Conservation (phyloP, 2,329 filamentous ascomycete species). For the Diaporthe velutina region DNA sequence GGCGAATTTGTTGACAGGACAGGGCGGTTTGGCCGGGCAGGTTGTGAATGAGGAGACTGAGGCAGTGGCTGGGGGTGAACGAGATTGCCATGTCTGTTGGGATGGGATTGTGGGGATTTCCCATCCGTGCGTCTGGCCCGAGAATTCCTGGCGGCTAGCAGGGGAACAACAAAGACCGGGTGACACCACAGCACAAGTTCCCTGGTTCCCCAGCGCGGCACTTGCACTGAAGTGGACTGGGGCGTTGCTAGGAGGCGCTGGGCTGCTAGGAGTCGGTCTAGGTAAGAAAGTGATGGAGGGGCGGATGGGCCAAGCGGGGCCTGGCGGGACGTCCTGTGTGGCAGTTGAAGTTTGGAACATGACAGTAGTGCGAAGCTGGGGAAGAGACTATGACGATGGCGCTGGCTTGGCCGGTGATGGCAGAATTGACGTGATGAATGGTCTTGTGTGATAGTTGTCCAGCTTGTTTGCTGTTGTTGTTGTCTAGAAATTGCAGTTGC, state of each 20-base stretch:
- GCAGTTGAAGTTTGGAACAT: background rate
- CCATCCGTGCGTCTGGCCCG: background rate
- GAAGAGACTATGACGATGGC: background rate
- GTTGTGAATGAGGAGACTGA: background rate
- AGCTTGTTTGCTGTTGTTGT: no score
- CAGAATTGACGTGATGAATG: background rate
- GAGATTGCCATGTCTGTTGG: conserved; percentile 12
- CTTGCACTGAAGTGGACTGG: background rate
- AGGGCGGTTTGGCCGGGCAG: background rate
- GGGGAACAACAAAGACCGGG: background rate
- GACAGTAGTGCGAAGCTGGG: background rate
- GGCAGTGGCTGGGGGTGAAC: background rate
- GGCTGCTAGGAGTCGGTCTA: background rate
- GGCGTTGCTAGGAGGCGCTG: background rate
- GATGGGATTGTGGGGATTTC: conserved; percentile 17
- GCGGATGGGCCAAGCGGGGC: background rate
- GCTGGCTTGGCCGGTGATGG: background rate
- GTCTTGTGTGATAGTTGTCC: no score
- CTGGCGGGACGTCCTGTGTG: background rate
- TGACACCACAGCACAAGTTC: background rate
- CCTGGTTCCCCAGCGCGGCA: background rate
- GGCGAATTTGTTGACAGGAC: conserved; percentile 10
- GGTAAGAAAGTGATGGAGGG: conserved; percentile 4
- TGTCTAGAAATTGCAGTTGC: background rate
- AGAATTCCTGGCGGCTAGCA: background rate